Evolutionary conservation across 2,329 filamentous ascomycete species (phyloP), one percentile per base, ranked within the genome.

Genomic region (Lasiodiplodia hormozganensis): DNA sequence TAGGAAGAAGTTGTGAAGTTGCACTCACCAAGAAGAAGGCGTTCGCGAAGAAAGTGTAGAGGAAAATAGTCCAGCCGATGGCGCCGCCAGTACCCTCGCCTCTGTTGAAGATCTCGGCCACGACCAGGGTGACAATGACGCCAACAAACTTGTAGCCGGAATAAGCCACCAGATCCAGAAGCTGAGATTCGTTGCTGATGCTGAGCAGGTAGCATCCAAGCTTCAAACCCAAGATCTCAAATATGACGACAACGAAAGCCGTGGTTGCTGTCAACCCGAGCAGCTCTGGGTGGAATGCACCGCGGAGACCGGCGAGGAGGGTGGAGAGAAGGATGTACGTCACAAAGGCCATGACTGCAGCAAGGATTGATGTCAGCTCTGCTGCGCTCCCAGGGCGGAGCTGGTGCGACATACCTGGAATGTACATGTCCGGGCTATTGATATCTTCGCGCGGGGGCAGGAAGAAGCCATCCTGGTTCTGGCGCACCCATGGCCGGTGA

Each of bases 371-470:
- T 8, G 43, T 64, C 23, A 64, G 47, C 25, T 14, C 4, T 47
- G 51, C 25, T 49, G 60, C 49, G 34, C 43, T 34, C 54, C n/a
- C 14, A 12, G 52, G 40, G n/a, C 36, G 38, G 56, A 10, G n/a
- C 25, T 58, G 49, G 40, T 28, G 31, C 54, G 51, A 53, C 69
- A 51, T 69, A 73, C 71, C 79, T 18, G 94, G 94, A 75, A 99
- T 99, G 83, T 99, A 99, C 94, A 99, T 98, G 82, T 99, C 96
- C 18, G 96, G 96, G 72, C 93, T 96, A 82, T 99, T 99, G 80
- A 98, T 86, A 77, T 99, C 96, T 80, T 99, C 95, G 72, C 96
- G 88, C 2, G 96, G 96, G 5, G 96, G 93, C 8, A 97, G 87
- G 81, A 96, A 99, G 85, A 90, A 90, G 56, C 88, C 88, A 71